phyloP scores from a whole-genome alignment of 2,329 filamentous ascomycete species.

The Aspergillus neotritici region DNA sequence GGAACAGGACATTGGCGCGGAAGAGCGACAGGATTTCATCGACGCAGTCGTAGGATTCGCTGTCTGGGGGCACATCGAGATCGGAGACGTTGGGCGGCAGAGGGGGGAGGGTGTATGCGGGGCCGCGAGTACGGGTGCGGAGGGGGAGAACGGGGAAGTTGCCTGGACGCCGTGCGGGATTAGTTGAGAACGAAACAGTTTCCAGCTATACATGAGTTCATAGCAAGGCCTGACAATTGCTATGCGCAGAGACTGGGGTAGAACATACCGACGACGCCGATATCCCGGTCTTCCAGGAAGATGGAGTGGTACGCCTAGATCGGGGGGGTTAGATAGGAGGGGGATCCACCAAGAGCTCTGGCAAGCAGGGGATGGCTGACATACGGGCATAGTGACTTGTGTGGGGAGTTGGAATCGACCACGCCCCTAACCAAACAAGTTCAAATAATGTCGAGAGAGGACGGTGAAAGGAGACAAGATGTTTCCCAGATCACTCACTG shows the following conservation, averaged over 20 bases:
- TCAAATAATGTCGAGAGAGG: too few relatives aligned
- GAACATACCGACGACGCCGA: slow-evolving; percentile 56
- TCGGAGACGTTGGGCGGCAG: slow-evolving; percentile 53
- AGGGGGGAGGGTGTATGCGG: slow-evolving; percentile 74
- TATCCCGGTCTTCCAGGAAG: slow-evolving; percentile 75
- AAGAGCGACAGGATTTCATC: slow-evolving; percentile 91
- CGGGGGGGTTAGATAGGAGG: background rate
- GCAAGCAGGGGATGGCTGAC: slow-evolving; percentile 15
- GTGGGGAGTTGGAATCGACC: slow-evolving; percentile 3
- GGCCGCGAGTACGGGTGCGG: slow-evolving; percentile 91
- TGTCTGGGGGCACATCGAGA: slow-evolving; percentile 65
- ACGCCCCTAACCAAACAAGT: too few relatives aligned
- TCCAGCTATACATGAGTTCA: slow-evolving; percentile 27
- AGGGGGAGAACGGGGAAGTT: slow-evolving; percentile 95
- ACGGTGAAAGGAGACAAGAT: too few relatives aligned
- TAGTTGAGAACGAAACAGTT: background rate
- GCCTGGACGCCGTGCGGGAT: slow-evolving; percentile 45
- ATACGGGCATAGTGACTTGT: slow-evolving; percentile 43
- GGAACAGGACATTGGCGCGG: slow-evolving; percentile 97
- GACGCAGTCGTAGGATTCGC: slow-evolving; percentile 90
- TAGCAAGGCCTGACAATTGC: slow-evolving; percentile 29
- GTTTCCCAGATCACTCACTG: slow-evolving; percentile 9
- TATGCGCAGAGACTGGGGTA: slow-evolving; percentile 13
- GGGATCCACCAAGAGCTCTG: background rate
- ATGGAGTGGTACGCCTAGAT: slow-evolving; percentile 91